These are phyloP conservation scores for Torrubiellomyces zombiae DNA, from an alignment of 2,329 filamentous ascomycete species.

Conservation along the genomic window DNA sequence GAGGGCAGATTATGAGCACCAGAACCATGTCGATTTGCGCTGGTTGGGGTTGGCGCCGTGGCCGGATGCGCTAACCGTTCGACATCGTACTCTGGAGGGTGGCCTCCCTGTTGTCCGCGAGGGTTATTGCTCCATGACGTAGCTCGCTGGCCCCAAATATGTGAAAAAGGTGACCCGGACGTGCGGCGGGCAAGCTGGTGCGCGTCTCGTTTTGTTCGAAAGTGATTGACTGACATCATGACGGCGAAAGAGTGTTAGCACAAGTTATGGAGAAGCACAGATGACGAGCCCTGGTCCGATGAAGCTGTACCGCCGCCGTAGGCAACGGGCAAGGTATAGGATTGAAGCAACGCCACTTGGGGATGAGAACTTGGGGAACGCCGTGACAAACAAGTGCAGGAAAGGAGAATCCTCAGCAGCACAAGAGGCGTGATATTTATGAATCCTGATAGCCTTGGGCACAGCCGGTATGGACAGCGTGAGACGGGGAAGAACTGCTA, in stretches of 20 bases:
- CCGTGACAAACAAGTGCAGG: not conserved
- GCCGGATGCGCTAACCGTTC: constrained; percentile 17
- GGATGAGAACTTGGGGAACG: too few species aligned
- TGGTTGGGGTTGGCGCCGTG: constrained; percentile 15
- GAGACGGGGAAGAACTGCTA: too few species aligned
- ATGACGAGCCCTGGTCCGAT: too few species aligned
- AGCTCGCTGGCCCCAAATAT: constrained; percentile 18
- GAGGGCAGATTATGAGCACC: constrained; percentile 10
- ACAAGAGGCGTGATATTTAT: too few species aligned
- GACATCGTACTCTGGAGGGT: constrained; percentile 9
- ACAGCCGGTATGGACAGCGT: too few species aligned
- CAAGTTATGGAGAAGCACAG: too few species aligned
- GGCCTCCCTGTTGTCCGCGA: constrained; percentile 14
- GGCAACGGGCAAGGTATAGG: too few species aligned
- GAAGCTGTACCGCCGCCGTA: too few species aligned
- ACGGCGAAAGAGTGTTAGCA: constrained; percentile 4
- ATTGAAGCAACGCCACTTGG: too few species aligned
- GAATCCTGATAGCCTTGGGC: too few species aligned
- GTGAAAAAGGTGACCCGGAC: constrained; percentile 26
- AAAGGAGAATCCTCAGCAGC: too few species aligned
- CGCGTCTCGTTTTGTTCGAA: constrained; percentile 26
- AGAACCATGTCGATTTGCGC: constrained; percentile 9
- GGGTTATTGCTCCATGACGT: constrained; percentile 17
- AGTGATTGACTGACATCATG: constrained; percentile 29
- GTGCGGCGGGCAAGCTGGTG: constrained; percentile 23